Conservation (phyloP, 208 protist genomes). For the Crithidia mellificae region DNA sequence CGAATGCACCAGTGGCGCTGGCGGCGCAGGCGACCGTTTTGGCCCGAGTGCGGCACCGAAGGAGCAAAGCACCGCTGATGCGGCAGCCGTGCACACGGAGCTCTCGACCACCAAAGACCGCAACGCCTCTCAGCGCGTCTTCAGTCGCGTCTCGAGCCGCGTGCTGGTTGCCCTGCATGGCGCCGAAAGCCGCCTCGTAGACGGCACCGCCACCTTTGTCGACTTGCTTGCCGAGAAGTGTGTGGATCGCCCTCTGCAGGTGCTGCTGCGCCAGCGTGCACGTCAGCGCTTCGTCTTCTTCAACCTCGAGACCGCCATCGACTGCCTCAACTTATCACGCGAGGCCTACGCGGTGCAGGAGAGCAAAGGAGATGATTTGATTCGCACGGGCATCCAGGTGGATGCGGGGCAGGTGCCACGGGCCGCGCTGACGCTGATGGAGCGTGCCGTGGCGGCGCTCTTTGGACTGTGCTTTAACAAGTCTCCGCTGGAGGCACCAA, state of each 20-base stretch:
- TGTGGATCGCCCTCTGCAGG: slow-evolving; percentile 29
- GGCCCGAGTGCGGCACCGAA: too few species aligned
- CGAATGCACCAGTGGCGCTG: neutral
- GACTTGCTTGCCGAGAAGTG: slow-evolving; percentile 37
- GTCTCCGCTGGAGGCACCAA: slow-evolving; percentile 3
- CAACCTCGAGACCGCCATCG: slow-evolving; percentile 86
- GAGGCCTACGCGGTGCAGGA: slow-evolving; percentile 62
- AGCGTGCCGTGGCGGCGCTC: slow-evolving; percentile 16
- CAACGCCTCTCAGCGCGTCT: neutral
- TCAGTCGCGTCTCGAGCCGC: slow-evolving; percentile 21
- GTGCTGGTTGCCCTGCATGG: slow-evolving; percentile 28
- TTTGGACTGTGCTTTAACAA: slow-evolving; percentile 28
- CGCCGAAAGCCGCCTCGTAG: slow-evolving; percentile 30
- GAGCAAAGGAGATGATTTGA: slow-evolving; percentile 33
- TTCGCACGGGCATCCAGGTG: slow-evolving; percentile 38
- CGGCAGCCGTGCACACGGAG: neutral
- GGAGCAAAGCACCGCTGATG: neutral
- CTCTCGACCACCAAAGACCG: neutral
- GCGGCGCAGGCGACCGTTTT: too few species aligned
- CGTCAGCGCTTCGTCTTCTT: slow-evolving; percentile 73
- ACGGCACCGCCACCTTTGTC: slow-evolving; percentile 39
- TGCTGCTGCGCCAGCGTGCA: slow-evolving; percentile 27
- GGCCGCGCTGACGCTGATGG: slow-evolving; percentile 24
- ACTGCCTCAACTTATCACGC: slow-evolving; percentile 86
- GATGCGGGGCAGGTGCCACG: slow-evolving; percentile 29